These are phyloP conservation scores for Mycena epipterygia DNA, from an alignment of 768 basidiomycete species.

Conservation along the genomic window DNA sequence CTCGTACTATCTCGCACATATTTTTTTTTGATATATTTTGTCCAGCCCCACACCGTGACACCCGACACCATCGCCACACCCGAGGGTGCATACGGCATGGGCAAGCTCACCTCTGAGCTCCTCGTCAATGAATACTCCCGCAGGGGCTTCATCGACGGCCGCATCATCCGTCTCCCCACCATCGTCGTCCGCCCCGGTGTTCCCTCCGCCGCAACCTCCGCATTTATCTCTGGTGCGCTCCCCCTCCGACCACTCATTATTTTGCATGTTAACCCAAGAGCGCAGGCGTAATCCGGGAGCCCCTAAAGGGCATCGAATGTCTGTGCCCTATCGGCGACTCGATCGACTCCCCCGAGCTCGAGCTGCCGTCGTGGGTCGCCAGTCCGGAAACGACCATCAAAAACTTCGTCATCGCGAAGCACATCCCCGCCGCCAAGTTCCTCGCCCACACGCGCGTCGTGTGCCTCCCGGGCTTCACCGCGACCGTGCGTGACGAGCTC, in stretches of 20 bases:
- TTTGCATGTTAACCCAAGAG: not conserved
- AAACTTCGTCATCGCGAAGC: conserved; percentile 66
- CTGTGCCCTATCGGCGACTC: conserved; percentile 68
- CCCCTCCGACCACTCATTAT: not conserved
- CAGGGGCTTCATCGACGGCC: conserved; percentile 69
- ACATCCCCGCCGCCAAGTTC: conserved; percentile 59
- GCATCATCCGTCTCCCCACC: conserved; percentile 72
- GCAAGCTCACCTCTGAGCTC: conserved; percentile 67
- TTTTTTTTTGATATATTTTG: not conserved
- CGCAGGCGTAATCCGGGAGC: conserved; percentile 68
- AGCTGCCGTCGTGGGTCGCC: conserved; percentile 65
- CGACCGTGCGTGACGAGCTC: conserved; percentile 68
- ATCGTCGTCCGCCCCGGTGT: conserved; percentile 69
- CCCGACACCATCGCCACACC: conserved; percentile 66
- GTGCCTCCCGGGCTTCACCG: conserved; percentile 72
- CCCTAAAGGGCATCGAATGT: conserved; percentile 62
- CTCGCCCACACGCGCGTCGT: conserved; percentile 63
- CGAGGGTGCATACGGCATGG: conserved; percentile 69
- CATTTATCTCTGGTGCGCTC: conserved; percentile 67
- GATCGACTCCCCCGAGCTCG: conserved; percentile 56
- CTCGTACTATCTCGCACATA: not conserved
- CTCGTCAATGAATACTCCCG: conserved; percentile 73
- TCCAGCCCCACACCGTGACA: conserved; percentile 59
- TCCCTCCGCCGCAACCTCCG: conserved; percentile 67
- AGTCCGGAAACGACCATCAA: conserved; percentile 64